Evolutionary conservation across 1,139 yeast genomes (phyloP).

Genomic region (Sugiyamaella japonica): DNA sequence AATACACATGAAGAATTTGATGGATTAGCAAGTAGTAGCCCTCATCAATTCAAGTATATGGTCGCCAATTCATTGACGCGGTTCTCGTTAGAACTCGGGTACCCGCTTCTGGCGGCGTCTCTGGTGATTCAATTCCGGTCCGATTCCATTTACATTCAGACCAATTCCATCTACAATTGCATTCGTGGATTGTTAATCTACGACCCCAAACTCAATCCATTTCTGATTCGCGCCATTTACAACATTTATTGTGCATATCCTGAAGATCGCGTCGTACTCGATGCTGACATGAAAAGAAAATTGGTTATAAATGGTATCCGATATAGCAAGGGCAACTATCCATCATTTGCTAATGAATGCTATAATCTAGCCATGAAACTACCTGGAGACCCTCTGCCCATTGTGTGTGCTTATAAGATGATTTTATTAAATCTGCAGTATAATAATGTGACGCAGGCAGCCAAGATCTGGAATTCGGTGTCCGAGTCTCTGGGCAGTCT

Average conservation of each 20-base stretch:
- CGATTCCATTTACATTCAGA: conserved; percentile 15
- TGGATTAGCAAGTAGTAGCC: not conserved
- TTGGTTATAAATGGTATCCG: conserved; percentile 23
- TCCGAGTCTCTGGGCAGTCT: conserved; percentile 15
- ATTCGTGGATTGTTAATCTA: conserved; percentile 23
- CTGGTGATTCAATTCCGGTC: conserved; percentile 22
- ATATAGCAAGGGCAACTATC: conserved; percentile 21
- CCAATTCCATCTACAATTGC: conserved; percentile 14
- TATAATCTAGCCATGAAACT: conserved; percentile 20
- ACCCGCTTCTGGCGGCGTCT: conserved; percentile 29
- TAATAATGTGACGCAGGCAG: conserved; percentile 24
- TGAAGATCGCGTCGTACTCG: conserved; percentile 12
- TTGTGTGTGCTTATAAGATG: conserved; percentile 21
- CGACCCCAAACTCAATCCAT: conserved; percentile 21
- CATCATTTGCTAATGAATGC: conserved; percentile 31
- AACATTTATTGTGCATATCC: conserved; percentile 17
- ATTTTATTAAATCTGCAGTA: conserved; percentile 23
- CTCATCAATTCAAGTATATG: not conserved
- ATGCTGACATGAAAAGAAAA: conserved; percentile 19
- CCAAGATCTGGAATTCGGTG: conserved; percentile 24
- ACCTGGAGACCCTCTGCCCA: conserved; percentile 29
- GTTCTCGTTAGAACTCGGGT: conserved; percentile 19
- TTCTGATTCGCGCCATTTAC: conserved; percentile 25
- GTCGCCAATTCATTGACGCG: conserved; percentile 18
- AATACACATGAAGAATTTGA: not conserved